Evolutionary conservation across 345 rosid genomes (phyloP), one percentile per base, ranked within the genome.

Genomic region (Eucalyptus curtisii): DNA sequence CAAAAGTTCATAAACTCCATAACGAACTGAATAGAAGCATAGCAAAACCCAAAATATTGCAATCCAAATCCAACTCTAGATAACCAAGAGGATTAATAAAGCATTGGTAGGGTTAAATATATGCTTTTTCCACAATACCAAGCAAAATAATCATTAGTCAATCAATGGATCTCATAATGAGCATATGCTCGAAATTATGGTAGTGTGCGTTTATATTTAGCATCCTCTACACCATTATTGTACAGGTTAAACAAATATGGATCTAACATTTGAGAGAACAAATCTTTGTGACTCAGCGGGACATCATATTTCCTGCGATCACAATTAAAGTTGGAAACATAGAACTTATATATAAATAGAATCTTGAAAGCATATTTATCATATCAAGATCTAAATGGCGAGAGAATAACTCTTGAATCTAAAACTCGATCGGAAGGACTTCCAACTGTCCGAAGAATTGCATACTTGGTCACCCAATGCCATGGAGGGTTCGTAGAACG

Each of bases 301-400:
- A 11, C 13, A 24, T 3, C 1, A 10, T 5, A 55, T 24, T 2
- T 52, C 10, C 0, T 52, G 4, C 0, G 25, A 20, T 52, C 10
- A 55, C 1, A 24, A 55, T 22, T 10, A 25, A 55, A 55, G 1
- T 55, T 55, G 6, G 13, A 55, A 5, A 55, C 3, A 1, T 0
- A 24, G 6, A 22, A 55, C 2, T 55, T 24, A 8, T 1, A 55
- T 2, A 24, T 13, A 1, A 2, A 11, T 10, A 2, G 3, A 10
- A 24, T 55, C 30, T 9, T 1, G 2, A 55, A 55, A 55, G 61
- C 30, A 55, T 55, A 55, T 55, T 24, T 24, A 55, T 55, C 1
- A 55, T 55, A 55, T 0, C 13, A 9, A 55, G 27, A 55, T 55
- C 61, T 55, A 55, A 25, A 55, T 55, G 3, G 6, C 0, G 1